Base-by-base conservation (phyloP, 257 asterid species). In the Gentiana dahurica region DNA sequence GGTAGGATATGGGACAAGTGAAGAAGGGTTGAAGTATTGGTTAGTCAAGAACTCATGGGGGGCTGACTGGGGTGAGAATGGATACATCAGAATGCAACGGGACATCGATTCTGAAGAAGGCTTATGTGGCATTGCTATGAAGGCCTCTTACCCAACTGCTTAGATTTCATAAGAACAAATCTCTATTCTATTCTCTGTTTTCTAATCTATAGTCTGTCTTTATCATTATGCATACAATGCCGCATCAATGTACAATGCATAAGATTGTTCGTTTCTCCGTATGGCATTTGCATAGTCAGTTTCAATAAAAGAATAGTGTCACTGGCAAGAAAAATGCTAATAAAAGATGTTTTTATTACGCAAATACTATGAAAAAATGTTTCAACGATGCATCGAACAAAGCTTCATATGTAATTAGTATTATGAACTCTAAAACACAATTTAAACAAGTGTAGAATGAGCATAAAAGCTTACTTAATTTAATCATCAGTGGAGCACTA, bases 21-120 rank as follows among this genome's bases (percentile, higher is more conserved):
- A 58, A 1, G 71, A 59, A 9, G 65, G 78, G 5, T 69, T 62
- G 0, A 72, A 69, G 64, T 76, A 66, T 12, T 76, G 82, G 82
- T 37, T 69, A 12, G 70, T 68, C 1, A 69, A 76, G 61, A 76
- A 76, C 38, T 76, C 81, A 44, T 76, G 78, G 78, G 78, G 78
- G 8, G 37, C 35, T 9, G 60, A 64, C 7, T 76, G 81, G 76
- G 81, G 78, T 5, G 81, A 69, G 37, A 46, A 51, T 11, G 81
- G 78, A 32, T 76, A 68, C 37, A 69, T 72, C n/a, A 68, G 72
- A 48, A 65, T 75, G 71, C 44, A 65, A 64, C 62, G 73, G 45
- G 81, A 58, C 32, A 44, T 76, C 8, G 64, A 49, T 54, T 69
- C 71, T 59, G 53, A 48, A 8, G 68, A 69, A 67, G 77, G 73